phyloP scores from a whole-genome alignment of 208 protist species.

The Acanthamoeba castellanii region DNA sequence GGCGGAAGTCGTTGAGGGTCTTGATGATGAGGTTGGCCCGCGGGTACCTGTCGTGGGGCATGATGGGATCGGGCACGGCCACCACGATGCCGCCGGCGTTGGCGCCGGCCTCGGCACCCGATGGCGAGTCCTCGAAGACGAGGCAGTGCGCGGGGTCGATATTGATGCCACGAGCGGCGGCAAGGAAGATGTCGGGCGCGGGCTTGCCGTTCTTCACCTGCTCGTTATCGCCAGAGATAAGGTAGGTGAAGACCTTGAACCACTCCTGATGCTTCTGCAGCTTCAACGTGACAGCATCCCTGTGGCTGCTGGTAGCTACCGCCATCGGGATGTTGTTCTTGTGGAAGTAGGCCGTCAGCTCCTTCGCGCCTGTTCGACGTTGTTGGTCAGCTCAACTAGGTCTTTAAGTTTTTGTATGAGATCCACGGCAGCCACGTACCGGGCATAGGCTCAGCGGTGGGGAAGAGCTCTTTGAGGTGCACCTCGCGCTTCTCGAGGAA shows the following conservation, averaged over 20 bases:
- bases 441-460: conserved; percentile 68
- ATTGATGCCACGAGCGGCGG: conserved; percentile 71
- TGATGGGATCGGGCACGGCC: conserved; percentile 75
- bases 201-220: conserved; percentile 79
- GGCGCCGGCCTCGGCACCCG: conserved; percentile 74
- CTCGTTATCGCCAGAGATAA: conserved; percentile 76
- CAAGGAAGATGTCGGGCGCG: conserved; percentile 81
- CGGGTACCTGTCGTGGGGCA: conserved; percentile 27
- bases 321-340: conserved; percentile 59
- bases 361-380: not conserved
- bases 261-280: conserved; percentile 74
- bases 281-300: conserved; percentile 69
- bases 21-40: conserved; percentile 63
- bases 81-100: conserved; percentile 75
- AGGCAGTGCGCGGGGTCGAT: conserved; percentile 71
- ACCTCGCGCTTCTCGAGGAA: conserved; percentile 68
- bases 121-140: conserved; percentile 81
- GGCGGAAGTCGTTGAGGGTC: conserved; percentile 72
- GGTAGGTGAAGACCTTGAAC: conserved; percentile 51
- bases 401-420: not conserved
- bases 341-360: conserved; percentile 75
- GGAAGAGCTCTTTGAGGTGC: conserved; percentile 73
- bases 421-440: not conserved
- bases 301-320: conserved; percentile 43
- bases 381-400: not conserved